Evolutionary conservation across 1,284 basidiomycete genomes (phyloP).

Genomic region (Cutaneotrichosporon cyanovorans): DNA sequence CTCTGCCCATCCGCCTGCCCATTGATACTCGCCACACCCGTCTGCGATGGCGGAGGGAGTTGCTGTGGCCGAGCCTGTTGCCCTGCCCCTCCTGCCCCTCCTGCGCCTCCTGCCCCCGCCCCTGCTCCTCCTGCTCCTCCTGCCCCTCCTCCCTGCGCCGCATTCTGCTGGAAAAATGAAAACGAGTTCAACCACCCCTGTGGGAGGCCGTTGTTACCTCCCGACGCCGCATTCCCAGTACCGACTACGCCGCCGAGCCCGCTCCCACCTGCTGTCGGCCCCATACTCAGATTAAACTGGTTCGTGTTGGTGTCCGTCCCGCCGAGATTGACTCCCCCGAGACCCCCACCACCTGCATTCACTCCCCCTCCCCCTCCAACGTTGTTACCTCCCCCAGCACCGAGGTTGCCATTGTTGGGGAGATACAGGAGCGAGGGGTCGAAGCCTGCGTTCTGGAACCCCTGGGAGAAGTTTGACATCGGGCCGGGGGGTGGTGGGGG

Average conservation of each 20-base stretch:
- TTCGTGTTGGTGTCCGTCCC: too few species aligned
- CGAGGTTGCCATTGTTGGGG: slow-evolving; percentile 6
- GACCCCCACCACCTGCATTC: neutral
- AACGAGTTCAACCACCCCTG: slow-evolving; percentile 15
- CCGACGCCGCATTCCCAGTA: neutral
- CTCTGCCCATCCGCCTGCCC: slow-evolving; percentile 6
- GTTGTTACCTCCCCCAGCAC: neutral
- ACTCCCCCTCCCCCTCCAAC: slow-evolving; percentile 5
- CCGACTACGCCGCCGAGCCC: neutral
- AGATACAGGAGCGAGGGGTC: slow-evolving; percentile 18
- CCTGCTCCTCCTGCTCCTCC: slow-evolving; percentile 1
- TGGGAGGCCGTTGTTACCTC: slow-evolving; percentile 4
- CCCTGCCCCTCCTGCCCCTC: too few species aligned
- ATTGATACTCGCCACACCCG: too few species aligned
- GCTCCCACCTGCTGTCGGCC: too few species aligned
- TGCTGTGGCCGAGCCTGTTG: too few species aligned
- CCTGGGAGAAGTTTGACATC: slow-evolving; percentile 21
- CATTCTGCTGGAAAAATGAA: slow-evolving; percentile 12
- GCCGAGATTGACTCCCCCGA: slow-evolving; percentile 3
- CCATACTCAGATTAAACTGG: too few species aligned
- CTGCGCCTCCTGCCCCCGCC: too few species aligned
- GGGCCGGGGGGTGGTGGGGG: slow-evolving; percentile 2
- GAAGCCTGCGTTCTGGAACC: slow-evolving; percentile 16
- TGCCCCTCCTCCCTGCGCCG: slow-evolving; percentile 2
- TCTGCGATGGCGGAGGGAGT: too few species aligned